Base-by-base conservation (phyloP, 768 basidiomycete genomes). In the Boletus barrowsii region DNA sequence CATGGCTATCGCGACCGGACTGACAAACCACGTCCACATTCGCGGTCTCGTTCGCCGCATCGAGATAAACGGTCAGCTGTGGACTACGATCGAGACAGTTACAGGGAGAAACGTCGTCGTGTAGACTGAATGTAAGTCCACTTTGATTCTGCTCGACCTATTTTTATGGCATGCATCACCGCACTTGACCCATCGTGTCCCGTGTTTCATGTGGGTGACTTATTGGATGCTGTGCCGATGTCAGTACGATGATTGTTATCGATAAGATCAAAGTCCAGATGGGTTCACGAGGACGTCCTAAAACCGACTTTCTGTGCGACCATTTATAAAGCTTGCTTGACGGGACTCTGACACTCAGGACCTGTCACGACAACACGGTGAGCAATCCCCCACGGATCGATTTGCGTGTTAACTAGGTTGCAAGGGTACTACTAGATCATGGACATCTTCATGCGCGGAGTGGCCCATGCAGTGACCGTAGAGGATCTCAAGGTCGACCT, bases 21-120 rank as follows among this genome's bases (percentile, higher is more conserved):
- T 26, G 39, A 63, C n/a, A 65, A 57, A 35, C 51, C 60, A 49
- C 62, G 56, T 44, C 64, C 64, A 41, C 62, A 53, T 42, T 70
- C 73, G 37, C 66, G 73, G 45, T 74, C 74, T 47, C 65, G 66
- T 29, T 71, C 73, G 39, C 68, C 70, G 41, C 58, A 53, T 56
- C 65, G 70, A 46, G 66, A 68, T 35, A 60, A 45, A 33, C 64
- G 59, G 29, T 36, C 56, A 49, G 46, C 43, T 42, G 49, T 40
- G 51, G 75, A 73, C 63, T 67, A 68, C 33, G 67, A 67, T 48
- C 63, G 63, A 52, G 72, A 71, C 55, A 68, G 67, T 39, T 65
- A 74, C 55, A 68, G 73, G 42, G 81, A 79, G 39, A 85, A 85
- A 61, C 79, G 83, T 57, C 74, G 83, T 62, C 79, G 83, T 54